Conservation (phyloP, 305 asterid species). For the Solanum hybrid region DNA sequence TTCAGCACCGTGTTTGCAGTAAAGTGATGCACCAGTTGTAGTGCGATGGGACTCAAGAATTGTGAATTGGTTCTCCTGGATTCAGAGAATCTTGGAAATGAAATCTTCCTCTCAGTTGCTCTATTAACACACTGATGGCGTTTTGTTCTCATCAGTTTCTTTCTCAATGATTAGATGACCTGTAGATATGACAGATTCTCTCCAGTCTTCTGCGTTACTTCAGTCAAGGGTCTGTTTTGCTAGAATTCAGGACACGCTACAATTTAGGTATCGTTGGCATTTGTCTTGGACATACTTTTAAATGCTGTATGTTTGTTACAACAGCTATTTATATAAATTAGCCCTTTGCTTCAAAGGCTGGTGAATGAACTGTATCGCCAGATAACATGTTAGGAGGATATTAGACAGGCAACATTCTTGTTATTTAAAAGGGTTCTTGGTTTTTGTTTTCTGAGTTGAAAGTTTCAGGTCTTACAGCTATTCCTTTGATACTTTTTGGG, state of each 20-base stretch:
- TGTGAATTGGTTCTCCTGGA: neutral
- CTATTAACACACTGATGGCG: neutral
- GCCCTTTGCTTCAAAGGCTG: neutral
- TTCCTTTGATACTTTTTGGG: neutral
- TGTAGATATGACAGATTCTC: neutral
- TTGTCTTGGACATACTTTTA: neutral
- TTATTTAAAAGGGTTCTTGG: neutral
- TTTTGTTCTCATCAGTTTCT: neutral
- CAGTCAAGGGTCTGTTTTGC: neutral
- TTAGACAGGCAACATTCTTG: neutral
- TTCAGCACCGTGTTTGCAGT: conserved; percentile 10
- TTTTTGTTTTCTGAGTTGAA: neutral
- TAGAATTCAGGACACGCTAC: neutral
- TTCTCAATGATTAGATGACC: neutral
- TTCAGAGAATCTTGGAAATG: neutral
- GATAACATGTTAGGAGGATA: neutral
- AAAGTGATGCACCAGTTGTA: conserved; percentile 1
- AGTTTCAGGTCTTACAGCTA: neutral
- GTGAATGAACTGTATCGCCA: neutral
- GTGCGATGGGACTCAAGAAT: neutral
- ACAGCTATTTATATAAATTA: neutral
- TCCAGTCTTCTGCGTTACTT: neutral
- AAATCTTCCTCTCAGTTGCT: neutral
- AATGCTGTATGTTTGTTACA: neutral
- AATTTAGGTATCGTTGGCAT: neutral